Evolutionary conservation across 345 rosid species (phyloP), one percentile per base, ranked within the genome.

Genomic region (Sisymbrium altissimum): DNA sequence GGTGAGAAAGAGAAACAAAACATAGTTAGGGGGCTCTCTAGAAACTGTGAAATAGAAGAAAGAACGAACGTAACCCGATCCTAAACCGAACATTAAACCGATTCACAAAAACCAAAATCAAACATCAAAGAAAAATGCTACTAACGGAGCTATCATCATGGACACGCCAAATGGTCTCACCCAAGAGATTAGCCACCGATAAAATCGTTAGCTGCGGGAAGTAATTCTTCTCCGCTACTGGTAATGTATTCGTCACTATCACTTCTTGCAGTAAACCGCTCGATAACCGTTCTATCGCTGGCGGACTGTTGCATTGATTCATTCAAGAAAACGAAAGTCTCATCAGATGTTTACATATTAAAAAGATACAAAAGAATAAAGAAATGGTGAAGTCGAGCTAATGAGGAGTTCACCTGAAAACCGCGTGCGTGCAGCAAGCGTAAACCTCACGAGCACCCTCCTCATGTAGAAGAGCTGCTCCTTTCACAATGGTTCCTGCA

Each of bases 391-490:
- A 65, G 11, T 10, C 32, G 36, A 66, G 61, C 19, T 9, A n/a
- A n/a, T 23, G 9, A 29, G 29, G 33, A 2, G 3, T 21, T 50
- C 78, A 95, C 99, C 97, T 95, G 83, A 95, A 95, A 82, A 95
- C 97, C 6, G 99, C 97, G 75, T 95, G 99, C 0, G 96, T 95
- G 73, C 86, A 84, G 83, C 99, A 95, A 53, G 99, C 97, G 58
- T 92, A 95, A 64, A 95, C 99, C 83, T 95, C 99, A 59, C 94
- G 85, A 11, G 99, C 99, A 44, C 99, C 99, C 52, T 92, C 99
- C 73, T 95, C 92, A 76, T 92, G 99, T 68, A 95, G 80, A 38
- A 92, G 88, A 67, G 89, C 97, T 49, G 99, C 99, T 66, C 97
- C 97, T 85, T 92, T 88, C 70, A 87, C 80, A 72, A 95, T 92